Percentiles rank a stretch among this genome's conserved stretches.
Evolutionary conservation across 2,329 filamentous ascomycete species (phyloP).

Genomic region (Aureobasidium namibiae): DNA sequence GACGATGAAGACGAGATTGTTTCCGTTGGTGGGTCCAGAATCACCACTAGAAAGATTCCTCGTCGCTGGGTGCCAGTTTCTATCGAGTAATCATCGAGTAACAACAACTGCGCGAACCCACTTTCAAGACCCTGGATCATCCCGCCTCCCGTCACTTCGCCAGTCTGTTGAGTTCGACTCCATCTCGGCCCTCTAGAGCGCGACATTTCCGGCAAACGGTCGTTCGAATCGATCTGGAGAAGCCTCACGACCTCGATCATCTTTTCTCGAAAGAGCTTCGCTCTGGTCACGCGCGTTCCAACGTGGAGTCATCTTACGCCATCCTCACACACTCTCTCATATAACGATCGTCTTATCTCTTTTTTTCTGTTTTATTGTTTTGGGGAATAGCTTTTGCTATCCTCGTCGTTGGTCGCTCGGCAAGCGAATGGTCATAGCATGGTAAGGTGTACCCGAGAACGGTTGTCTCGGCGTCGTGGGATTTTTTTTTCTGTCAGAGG

Average conservation of each 20-base stretch:
- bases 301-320: conserved; percentile 7
- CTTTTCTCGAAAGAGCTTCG: not conserved
- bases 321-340: not conserved
- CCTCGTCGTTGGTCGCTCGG: not conserved
- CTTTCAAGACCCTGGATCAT: conserved; percentile 9
- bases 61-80: conserved; percentile 9
- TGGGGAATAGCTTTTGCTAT: not conserved
- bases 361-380: not conserved
- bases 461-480: not conserved
- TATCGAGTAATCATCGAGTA: conserved; percentile 8
- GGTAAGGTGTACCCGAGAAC: conserved; percentile 6
- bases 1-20: conserved; percentile 4
- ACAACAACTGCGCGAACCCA: not conserved
- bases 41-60: not conserved
- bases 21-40: not conserved
- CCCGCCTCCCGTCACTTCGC: not conserved
- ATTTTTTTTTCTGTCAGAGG: not conserved
- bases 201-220: not conserved
- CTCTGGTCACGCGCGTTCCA: not conserved
- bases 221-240: not conserved
- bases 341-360: not conserved
- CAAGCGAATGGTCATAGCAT: conserved; percentile 3
- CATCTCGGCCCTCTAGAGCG: not conserved
- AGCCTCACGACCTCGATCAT: not conserved
- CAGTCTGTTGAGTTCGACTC: not conserved